A percentile compares a stretch with the other conserved stretches of the same genome.
Evolutionary conservation across 2,329 filamentous ascomycete genomes (phyloP).

Genomic region (Talaromyces sp.): DNA sequence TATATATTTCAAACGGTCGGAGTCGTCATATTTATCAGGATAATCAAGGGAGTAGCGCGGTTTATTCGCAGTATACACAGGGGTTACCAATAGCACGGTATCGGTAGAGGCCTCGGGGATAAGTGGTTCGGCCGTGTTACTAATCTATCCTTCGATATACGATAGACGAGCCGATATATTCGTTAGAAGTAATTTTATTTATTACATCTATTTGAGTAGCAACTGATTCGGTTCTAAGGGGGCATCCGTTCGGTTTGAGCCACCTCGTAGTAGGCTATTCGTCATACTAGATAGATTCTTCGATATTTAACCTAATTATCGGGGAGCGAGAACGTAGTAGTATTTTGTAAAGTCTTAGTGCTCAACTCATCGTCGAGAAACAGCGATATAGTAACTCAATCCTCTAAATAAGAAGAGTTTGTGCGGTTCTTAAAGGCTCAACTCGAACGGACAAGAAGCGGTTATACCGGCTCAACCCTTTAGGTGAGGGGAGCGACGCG

Average conservation of each 20-base stretch:
- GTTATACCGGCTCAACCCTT: background rate
- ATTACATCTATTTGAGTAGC: too few species aligned
- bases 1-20: background rate
- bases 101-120: too few species aligned
- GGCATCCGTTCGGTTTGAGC: background rate
- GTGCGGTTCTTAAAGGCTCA: background rate
- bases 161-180: too few species aligned
- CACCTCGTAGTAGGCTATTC: background rate
- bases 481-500: background rate
- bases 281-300: background rate
- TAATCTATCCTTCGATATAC: too few species aligned
- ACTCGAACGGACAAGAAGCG: background rate
- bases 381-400: background rate
- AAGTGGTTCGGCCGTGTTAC: too few species aligned
- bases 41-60: too few species aligned
- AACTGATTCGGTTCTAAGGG: background rate
- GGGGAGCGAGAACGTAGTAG: too few species aligned
- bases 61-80: too few species aligned
- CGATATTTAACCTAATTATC: background rate
- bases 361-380: background rate
- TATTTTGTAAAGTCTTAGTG: too few species aligned
- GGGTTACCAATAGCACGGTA: too few species aligned
- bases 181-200: too few species aligned
- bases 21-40: background rate
- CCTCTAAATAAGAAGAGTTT: background rate